Conservation (phyloP, 257 asterid species). For the Solanum bulbocastanum region DNA sequence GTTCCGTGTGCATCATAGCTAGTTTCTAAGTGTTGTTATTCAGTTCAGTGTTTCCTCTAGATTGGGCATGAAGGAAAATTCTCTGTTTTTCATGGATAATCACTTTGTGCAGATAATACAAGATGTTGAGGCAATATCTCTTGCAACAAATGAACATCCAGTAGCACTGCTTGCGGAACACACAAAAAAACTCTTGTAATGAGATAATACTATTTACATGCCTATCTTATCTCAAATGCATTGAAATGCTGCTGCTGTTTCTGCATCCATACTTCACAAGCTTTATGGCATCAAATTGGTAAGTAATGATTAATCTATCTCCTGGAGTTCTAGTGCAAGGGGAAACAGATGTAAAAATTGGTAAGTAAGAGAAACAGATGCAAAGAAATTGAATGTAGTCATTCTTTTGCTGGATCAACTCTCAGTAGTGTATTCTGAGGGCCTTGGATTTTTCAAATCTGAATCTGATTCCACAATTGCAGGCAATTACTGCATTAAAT, state of each 20-base stretch:
- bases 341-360: neutral
- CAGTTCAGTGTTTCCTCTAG: neutral
- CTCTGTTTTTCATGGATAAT: slow-evolving; percentile 8
- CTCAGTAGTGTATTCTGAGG: neutral
- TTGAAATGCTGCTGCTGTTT: slow-evolving; percentile 64
- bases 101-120: slow-evolving; percentile 47
- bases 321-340: neutral
- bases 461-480: neutral
- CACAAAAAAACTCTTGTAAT: slow-evolving; percentile 45
- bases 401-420: neutral
- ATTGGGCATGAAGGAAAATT: slow-evolving; percentile 2
- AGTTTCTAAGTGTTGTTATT: neutral
- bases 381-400: neutral
- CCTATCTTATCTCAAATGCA: slow-evolving; percentile 66
- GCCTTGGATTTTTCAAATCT: neutral
- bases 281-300: slow-evolving; percentile 83
- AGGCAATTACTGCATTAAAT: neutral
- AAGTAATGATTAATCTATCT: slow-evolving; percentile 4
- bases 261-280: slow-evolving; percentile 81
- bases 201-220: slow-evolving; percentile 43
- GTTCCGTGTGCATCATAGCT: neutral
- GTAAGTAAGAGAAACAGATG: neutral
- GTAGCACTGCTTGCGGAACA: slow-evolving; percentile 77
- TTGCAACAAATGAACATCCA: slow-evolving; percentile 71
- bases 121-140: slow-evolving; percentile 69